Evolutionary conservation across 495 filamentous ascomycete genomes (phyloP).

Genomic region (Patellaria atrata): DNA sequence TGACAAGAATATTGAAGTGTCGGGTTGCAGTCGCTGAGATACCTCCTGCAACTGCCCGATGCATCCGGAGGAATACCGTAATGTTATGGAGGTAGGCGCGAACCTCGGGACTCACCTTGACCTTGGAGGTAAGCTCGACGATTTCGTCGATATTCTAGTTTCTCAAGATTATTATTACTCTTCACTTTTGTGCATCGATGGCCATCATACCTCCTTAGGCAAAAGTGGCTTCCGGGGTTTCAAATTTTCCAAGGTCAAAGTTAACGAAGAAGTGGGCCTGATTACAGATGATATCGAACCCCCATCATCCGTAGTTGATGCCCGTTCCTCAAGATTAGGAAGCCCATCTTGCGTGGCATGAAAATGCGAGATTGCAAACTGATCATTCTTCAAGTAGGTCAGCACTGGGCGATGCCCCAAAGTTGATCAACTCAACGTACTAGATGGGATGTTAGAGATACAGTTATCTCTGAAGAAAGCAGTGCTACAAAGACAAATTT

Average conservation of each 20-base stretch:
- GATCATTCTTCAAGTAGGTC: slow-evolving; percentile 46
- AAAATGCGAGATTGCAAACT: slow-evolving; percentile 78
- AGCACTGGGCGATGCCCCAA: slow-evolving; percentile 7
- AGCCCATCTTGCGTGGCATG: slow-evolving; percentile 62
- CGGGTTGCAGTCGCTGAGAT: slow-evolving; percentile 62
- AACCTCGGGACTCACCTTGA: slow-evolving; percentile 49
- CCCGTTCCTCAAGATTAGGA: slow-evolving; percentile 48
- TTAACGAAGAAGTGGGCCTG: slow-evolving; percentile 4
- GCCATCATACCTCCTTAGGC: slow-evolving; percentile 13
- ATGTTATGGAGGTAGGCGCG: slow-evolving; percentile 74
- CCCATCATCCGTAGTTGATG: slow-evolving; percentile 22
- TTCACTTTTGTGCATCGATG: too few species aligned
- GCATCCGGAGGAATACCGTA: slow-evolving; percentile 67
- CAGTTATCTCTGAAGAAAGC: slow-evolving; percentile 27
- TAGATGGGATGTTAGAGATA: slow-evolving; percentile 21
- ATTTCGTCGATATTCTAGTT: slow-evolving; percentile 34
- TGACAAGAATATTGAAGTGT: slow-evolving; percentile 53
- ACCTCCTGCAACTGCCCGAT: slow-evolving; percentile 67
- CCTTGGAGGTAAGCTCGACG: slow-evolving; percentile 24
- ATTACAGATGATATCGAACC: slow-evolving; percentile 16
- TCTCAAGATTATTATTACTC: not conserved
- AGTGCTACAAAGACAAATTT: slow-evolving; percentile 71
- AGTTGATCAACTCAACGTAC: slow-evolving; percentile 3
- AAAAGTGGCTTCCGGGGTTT: slow-evolving; percentile 8
- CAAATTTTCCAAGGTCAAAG: not conserved